Evolutionary conservation across 768 basidiomycete species (phyloP).

Genomic region (Xerocomus potaroensis): DNA sequence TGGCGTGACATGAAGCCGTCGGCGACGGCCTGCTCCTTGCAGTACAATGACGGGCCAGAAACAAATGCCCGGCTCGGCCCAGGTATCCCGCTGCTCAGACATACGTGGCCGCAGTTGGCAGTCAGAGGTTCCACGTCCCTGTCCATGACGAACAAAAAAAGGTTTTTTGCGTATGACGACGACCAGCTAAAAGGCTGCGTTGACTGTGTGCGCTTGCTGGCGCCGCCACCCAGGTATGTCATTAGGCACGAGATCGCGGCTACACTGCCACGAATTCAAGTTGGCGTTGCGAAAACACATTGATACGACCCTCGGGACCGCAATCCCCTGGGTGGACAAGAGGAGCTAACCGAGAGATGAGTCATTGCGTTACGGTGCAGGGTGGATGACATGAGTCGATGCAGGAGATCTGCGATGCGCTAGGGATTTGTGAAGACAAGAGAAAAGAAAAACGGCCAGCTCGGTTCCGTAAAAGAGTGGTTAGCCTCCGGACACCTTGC

Average conservation of each 20-base stretch:
- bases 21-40: too few relatives aligned
- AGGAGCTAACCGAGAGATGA: background rate
- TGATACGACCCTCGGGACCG: too few relatives aligned
- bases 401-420: background rate
- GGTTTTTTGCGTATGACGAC: background rate
- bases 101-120: background rate
- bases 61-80: background rate
- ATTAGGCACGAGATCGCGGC: too few relatives aligned
- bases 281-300: too few relatives aligned
- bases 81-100: background rate
- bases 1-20: too few relatives aligned
- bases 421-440: background rate
- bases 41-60: background rate
- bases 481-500: constrained; percentile 17
- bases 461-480: constrained; percentile 4
- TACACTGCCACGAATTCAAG: too few relatives aligned
- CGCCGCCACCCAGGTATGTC: too few relatives aligned
- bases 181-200: background rate
- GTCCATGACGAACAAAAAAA: background rate
- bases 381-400: background rate
- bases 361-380: background rate
- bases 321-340: background rate
- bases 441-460: background rate
- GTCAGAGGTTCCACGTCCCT: too few relatives aligned
- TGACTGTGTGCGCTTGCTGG: background rate